Conservation (phyloP, 1,284 basidiomycete genomes). For the Hemileia vastatrix region DNA sequence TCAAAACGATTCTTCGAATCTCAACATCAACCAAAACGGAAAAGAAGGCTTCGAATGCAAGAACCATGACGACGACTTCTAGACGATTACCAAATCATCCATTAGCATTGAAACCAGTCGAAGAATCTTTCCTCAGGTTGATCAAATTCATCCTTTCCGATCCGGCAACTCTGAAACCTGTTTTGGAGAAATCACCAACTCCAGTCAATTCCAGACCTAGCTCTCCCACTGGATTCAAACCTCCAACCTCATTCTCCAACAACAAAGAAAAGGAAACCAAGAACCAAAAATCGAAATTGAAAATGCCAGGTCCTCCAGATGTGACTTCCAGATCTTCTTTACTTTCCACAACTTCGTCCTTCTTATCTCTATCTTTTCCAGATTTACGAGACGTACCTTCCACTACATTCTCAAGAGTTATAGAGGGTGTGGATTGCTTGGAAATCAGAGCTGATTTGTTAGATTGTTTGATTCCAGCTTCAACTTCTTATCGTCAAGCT, state of each 20-base stretch:
- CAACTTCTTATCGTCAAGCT: too few relatives aligned
- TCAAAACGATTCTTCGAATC: neutral
- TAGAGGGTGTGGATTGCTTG: conserved; percentile 24
- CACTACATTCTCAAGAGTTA: conserved; percentile 2
- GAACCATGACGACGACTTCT: neutral
- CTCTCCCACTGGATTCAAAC: too few relatives aligned
- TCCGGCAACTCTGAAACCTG: too few relatives aligned
- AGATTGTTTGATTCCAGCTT: conserved; percentile 11
- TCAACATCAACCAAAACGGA: neutral
- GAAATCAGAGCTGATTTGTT: conserved; percentile 25
- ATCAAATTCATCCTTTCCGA: conserved; percentile 13
- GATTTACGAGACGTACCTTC: conserved; percentile 14
- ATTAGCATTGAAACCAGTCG: conserved; percentile 20
- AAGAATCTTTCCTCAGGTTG: conserved; percentile 16
- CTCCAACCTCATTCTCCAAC: neutral
- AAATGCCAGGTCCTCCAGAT: conserved; percentile 16
- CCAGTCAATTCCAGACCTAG: too few relatives aligned
- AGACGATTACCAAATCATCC: conserved; percentile 7
- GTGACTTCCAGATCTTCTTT: conserved; percentile 8
- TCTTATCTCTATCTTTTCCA: conserved; percentile 23
- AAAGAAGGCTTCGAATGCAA: neutral
- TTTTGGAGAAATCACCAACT: too few relatives aligned
- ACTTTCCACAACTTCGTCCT: conserved; percentile 14
- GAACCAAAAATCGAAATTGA: too few relatives aligned
- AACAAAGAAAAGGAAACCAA: neutral